Evolutionary conservation across 768 basidiomycete genomes (phyloP).

Genomic region (Chalciporus chontae): DNA sequence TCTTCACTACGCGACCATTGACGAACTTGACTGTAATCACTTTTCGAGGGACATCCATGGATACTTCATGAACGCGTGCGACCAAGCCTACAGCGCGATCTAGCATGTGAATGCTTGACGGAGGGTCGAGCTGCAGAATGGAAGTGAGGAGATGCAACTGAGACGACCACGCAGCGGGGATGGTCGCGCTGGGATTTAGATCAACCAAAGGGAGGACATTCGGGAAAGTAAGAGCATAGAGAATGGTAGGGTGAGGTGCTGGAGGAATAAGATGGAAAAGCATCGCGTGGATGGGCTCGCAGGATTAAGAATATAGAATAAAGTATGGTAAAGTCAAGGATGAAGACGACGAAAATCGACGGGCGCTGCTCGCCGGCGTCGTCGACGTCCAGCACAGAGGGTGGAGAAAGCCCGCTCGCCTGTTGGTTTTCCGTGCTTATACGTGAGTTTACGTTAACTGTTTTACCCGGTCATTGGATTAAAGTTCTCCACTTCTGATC

Average conservation of each 20-base stretch:
- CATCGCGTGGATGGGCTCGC: slow-evolving; percentile 37
- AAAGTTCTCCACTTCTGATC: slow-evolving; percentile 2
- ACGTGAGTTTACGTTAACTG: slow-evolving; percentile 31
- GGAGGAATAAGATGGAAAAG: slow-evolving; percentile 51
- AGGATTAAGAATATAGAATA: slow-evolving; percentile 20
- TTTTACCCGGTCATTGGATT: slow-evolving; percentile 12
- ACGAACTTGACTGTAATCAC: slow-evolving; percentile 53
- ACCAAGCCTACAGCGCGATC: slow-evolving; percentile 59
- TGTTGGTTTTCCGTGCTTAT: slow-evolving; percentile 28
- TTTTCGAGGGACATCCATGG: slow-evolving; percentile 50
- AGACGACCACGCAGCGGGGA: slow-evolving; percentile 52
- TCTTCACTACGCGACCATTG: slow-evolving; percentile 50
- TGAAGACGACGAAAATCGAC: slow-evolving; percentile 1
- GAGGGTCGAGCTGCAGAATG: slow-evolving; percentile 51
- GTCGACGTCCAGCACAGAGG: slow-evolving; percentile 31
- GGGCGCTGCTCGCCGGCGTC: slow-evolving; percentile 16
- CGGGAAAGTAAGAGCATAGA: slow-evolving; percentile 56
- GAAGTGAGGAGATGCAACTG: slow-evolving; percentile 49
- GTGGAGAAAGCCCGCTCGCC: slow-evolving; percentile 9
- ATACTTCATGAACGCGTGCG: slow-evolving; percentile 54
- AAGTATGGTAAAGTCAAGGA: slow-evolving; percentile 24
- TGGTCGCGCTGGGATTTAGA: slow-evolving; percentile 30
- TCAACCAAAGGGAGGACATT: slow-evolving; percentile 33
- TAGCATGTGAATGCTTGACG: slow-evolving; percentile 50
- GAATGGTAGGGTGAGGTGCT: slow-evolving; percentile 47